phyloP scores from a whole-genome alignment of 1,284 basidiomycete genomes.

The Polyporus tsugae region DNA sequence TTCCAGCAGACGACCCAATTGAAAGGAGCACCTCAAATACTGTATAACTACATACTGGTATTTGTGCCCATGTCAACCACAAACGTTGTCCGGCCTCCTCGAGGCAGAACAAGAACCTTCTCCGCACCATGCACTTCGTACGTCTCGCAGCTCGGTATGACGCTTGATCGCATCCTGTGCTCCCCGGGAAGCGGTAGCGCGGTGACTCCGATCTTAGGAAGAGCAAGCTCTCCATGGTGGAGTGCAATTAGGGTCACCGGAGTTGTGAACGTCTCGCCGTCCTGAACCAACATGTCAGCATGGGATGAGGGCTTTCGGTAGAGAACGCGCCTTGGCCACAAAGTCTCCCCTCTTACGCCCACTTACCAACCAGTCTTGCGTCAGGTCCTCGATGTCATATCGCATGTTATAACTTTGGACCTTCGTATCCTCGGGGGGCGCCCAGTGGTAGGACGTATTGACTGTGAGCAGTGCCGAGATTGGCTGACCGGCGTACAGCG shows the following conservation, averaged over 20 bases:
- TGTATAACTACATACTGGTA: constrained; percentile 26
- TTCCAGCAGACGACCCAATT: background rate
- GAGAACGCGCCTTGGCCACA: constrained; percentile 60
- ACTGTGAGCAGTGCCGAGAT: constrained; percentile 71
- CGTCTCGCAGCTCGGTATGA: constrained; percentile 71
- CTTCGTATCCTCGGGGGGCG: constrained; percentile 52
- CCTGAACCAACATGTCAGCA: constrained; percentile 47
- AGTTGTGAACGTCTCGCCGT: constrained; percentile 61
- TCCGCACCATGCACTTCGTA: constrained; percentile 83
- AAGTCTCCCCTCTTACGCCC: constrained; percentile 84
- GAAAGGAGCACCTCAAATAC: background rate
- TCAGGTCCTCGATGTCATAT: constrained; percentile 80
- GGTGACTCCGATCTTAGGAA: constrained; percentile 74
- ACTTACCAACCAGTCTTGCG: constrained; percentile 84
- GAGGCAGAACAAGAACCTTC: constrained; percentile 74
- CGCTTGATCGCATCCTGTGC: constrained; percentile 62
- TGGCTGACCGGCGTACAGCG: constrained; percentile 81
- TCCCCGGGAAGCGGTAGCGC: constrained; percentile 62
- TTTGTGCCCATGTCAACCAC: constrained; percentile 70
- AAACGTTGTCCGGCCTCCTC: constrained; percentile 82
- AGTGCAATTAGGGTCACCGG: constrained; percentile 80
- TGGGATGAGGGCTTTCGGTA: constrained; percentile 1
- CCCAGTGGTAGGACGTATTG: constrained; percentile 80
- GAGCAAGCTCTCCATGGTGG: constrained; percentile 75
- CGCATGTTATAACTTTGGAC: constrained; percentile 61